A percentile compares a stretch with the other conserved stretches of the same genome.
Evolutionary conservation across 345 rosid species (phyloP).

Genomic region (Euphorbia peplus): DNA sequence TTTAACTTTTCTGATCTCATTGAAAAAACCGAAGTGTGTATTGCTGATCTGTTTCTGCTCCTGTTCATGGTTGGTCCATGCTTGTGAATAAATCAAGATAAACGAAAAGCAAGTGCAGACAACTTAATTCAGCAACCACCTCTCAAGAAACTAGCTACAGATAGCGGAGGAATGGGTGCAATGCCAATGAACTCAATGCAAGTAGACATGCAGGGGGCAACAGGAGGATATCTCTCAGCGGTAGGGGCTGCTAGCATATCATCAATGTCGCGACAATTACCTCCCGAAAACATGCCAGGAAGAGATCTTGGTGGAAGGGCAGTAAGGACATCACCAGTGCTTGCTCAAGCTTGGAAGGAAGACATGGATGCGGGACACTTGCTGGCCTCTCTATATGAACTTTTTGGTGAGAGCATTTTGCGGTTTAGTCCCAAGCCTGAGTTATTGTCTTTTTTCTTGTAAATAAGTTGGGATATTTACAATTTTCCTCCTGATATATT

Average conservation of each 20-base stretch:
- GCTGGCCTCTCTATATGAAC: conserved; percentile 54
- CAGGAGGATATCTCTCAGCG: conserved; percentile 34
- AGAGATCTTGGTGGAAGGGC: conserved; percentile 29
- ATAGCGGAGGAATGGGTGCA: conserved; percentile 32
- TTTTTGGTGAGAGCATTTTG: conserved; percentile 69
- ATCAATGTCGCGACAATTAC: conserved; percentile 37
- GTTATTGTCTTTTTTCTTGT: conserved; percentile 60
- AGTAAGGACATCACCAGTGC: conserved; percentile 38
- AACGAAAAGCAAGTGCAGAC: conserved; percentile 71
- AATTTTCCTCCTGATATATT: not conserved
- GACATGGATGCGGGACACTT: conserved; percentile 52
- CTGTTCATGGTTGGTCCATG: not conserved
- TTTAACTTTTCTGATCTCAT: not conserved
- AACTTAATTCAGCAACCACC: conserved; percentile 65
- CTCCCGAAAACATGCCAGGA: conserved; percentile 34
- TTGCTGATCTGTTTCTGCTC: conserved; percentile 4
- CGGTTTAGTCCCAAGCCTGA: conserved; percentile 60
- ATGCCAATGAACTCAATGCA: conserved; percentile 57
- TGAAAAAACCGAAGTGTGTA: not conserved
- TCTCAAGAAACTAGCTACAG: conserved; percentile 54
- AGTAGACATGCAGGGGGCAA: conserved; percentile 44
- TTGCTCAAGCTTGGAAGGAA: conserved; percentile 65
- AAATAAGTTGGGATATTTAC: conserved; percentile 14
- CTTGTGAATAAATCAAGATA: conserved; percentile 41
- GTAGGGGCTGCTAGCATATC: conserved; percentile 36